Evolutionary conservation across 2,329 filamentous ascomycete genomes (phyloP).

Genomic region (Alternaria atra): DNA sequence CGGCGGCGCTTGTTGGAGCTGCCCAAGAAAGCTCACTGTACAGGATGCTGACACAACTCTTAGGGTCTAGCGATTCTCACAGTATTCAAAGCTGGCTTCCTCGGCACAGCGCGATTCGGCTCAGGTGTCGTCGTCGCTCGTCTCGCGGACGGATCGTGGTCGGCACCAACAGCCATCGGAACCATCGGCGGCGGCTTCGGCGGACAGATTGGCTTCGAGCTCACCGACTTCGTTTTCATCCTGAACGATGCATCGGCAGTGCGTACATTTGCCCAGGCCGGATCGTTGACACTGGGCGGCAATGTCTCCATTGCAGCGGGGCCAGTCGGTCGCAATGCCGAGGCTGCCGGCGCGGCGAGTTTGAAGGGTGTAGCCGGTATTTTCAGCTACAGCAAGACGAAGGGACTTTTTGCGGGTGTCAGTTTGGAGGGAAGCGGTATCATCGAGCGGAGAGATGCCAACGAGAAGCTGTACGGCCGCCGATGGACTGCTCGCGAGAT

Average conservation of each 20-base stretch:
- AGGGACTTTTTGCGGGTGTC: slow-evolving; percentile 94
- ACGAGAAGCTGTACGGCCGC: slow-evolving; percentile 92
- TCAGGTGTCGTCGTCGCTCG: slow-evolving; percentile 84
- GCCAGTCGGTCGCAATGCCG: slow-evolving; percentile 91
- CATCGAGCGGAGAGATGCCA: slow-evolving; percentile 94
- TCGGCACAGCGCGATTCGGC: slow-evolving; percentile 82
- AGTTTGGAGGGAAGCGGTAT: slow-evolving; percentile 92
- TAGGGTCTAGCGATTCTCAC: slow-evolving; percentile 84
- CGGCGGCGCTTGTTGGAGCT: slow-evolving; percentile 7
- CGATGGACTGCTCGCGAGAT: slow-evolving; percentile 83
- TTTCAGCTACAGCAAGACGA: slow-evolving; percentile 98
- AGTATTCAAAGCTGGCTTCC: slow-evolving; percentile 86
- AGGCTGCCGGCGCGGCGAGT: slow-evolving; percentile 93
- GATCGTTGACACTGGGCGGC: slow-evolving; percentile 89
- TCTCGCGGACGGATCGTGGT: slow-evolving; percentile 80
- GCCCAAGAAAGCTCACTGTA: slow-evolving; percentile 1
- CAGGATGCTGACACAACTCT: slow-evolving; percentile 11
- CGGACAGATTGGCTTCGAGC: slow-evolving; percentile 85
- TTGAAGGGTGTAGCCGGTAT: slow-evolving; percentile 88
- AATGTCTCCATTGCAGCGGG: slow-evolving; percentile 97
- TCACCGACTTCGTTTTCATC: slow-evolving; percentile 97
- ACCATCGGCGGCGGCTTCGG: slow-evolving; percentile 84
- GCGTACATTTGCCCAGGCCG: slow-evolving; percentile 91
- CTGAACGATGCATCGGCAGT: slow-evolving; percentile 91
- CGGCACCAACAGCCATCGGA: slow-evolving; percentile 81